These are phyloP conservation scores for Colletotrichum simmondsii DNA, from an alignment of 2,329 filamentous ascomycete species.

Conservation along the genomic window DNA sequence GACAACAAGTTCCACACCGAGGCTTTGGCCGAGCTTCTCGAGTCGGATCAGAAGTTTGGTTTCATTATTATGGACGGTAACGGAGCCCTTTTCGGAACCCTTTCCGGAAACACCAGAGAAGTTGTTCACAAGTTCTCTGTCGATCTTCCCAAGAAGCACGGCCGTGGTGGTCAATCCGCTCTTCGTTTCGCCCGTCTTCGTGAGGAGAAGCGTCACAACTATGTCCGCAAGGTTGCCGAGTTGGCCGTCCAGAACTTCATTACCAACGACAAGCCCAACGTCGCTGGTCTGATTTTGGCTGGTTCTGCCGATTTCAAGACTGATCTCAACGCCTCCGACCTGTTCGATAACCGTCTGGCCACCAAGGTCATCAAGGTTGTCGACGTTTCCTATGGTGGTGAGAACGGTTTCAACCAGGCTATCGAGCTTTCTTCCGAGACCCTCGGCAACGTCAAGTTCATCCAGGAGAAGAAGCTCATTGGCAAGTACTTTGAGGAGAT, in stretches of 20 bases:
- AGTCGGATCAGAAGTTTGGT: slow-evolving; percentile 98
- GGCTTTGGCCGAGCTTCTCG: slow-evolving; percentile 93
- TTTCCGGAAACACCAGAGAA: slow-evolving; percentile 97
- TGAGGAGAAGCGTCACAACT: slow-evolving; percentile 99
- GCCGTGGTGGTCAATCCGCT: slow-evolving; percentile 99
- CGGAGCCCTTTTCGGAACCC: slow-evolving; percentile 94
- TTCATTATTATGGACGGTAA: slow-evolving; percentile 99
- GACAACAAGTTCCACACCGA: slow-evolving; percentile 99
- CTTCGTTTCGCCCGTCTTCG: slow-evolving; percentile 99
- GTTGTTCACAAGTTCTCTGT: slow-evolving; percentile 98
- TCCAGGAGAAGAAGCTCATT: slow-evolving; percentile 99
- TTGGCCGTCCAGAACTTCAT: slow-evolving; percentile 99
- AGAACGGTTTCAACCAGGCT: slow-evolving; percentile 99
- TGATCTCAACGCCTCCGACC: slow-evolving; percentile 95
- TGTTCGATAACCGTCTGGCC: slow-evolving; percentile 93
- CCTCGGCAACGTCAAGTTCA: slow-evolving; percentile 98
- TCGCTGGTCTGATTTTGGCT: slow-evolving; percentile 92
- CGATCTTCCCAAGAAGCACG: slow-evolving; percentile 99
- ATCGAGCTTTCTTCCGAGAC: slow-evolving; percentile 97
- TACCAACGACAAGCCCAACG: slow-evolving; percentile 97
- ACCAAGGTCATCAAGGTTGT: slow-evolving; percentile 99
- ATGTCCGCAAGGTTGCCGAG: slow-evolving; percentile 98
- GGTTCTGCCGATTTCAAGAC: slow-evolving; percentile 99
- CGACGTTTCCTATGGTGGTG: slow-evolving; percentile 97
- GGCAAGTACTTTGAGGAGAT: slow-evolving; percentile 99